Conservation (phyloP, 1,139 yeast species). For the Suhomyces panamericanus region DNA sequence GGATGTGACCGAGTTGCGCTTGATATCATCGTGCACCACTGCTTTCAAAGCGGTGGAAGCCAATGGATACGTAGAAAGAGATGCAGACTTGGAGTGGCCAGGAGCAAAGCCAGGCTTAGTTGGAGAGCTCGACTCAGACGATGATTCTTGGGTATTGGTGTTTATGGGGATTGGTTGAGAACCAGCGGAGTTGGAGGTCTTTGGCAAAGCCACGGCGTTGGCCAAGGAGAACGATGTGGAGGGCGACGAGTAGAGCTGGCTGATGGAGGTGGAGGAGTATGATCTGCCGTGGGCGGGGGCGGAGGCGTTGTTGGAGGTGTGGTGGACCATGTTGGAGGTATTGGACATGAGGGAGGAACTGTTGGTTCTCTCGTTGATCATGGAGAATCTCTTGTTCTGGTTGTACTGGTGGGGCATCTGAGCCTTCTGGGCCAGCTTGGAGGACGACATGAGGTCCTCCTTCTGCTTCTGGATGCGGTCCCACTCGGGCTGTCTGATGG, state of each 20-base stretch:
- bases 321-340: conserved; percentile 13
- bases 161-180: conserved; percentile 3
- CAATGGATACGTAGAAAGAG: conserved; percentile 41
- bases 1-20: conserved; percentile 23
- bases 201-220: conserved; percentile 41
- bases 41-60: conserved; percentile 70
- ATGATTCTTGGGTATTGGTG: conserved; percentile 5
- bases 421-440: conserved; percentile 5
- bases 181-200: conserved; percentile 6
- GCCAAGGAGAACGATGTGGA: conserved; percentile 56
- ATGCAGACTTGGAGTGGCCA: conserved; percentile 40
- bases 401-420: conserved; percentile 13
- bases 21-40: conserved; percentile 48
- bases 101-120: conserved; percentile 24
- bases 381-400: conserved; percentile 43
- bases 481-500: conserved; percentile 90
- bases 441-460: conserved; percentile 12
- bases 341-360: conserved; percentile 35
- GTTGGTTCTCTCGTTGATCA: conserved; percentile 47
- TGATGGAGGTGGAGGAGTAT: conserved; percentile 44
- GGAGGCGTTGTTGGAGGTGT: conserved; percentile 4
- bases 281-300: conserved; percentile 37
- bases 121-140: conserved; percentile 18
- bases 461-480: conserved; percentile 54
- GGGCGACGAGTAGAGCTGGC: conserved; percentile 49